Conservation (phyloP, 441 rosid genomes). For the Adansonia gregorii region DNA sequence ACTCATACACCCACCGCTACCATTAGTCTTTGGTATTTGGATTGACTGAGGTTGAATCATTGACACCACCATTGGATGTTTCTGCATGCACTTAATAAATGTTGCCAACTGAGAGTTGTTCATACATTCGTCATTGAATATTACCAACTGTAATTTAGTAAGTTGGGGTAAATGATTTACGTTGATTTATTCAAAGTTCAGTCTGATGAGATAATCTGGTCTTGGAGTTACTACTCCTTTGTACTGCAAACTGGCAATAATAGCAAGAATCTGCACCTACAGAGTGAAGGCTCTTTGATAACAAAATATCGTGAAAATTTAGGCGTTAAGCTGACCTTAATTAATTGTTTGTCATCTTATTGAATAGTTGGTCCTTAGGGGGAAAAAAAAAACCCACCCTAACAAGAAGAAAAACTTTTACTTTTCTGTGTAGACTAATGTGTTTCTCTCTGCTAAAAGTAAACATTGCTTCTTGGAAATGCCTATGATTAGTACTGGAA, state of each 20-base stretch:
- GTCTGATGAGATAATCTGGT: neutral
- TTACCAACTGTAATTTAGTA: neutral
- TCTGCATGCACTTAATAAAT: neutral
- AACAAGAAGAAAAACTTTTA: neutral
- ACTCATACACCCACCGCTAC: neutral
- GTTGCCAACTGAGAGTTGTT: conserved; percentile 7
- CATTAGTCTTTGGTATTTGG: neutral
- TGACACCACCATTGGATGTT: neutral
- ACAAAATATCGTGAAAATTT: conserved; percentile 2
- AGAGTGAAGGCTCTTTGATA: neutral
- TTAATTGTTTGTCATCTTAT: neutral
- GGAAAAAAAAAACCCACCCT: neutral
- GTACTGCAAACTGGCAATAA: conserved; percentile 14
- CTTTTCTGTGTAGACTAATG: neutral
- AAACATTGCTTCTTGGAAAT: neutral
- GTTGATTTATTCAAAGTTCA: neutral
- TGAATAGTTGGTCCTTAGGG: neutral
- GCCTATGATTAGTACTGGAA: neutral
- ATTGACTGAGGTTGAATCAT: neutral
- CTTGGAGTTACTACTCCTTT: neutral
- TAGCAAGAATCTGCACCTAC: neutral
- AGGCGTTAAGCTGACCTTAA: neutral
- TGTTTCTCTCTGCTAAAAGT: neutral
- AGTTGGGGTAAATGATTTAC: neutral
- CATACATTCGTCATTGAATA: neutral